These are phyloP conservation scores for Pholiota microspora DNA, from an alignment of 768 basidiomycete species.

Conservation along the genomic window DNA sequence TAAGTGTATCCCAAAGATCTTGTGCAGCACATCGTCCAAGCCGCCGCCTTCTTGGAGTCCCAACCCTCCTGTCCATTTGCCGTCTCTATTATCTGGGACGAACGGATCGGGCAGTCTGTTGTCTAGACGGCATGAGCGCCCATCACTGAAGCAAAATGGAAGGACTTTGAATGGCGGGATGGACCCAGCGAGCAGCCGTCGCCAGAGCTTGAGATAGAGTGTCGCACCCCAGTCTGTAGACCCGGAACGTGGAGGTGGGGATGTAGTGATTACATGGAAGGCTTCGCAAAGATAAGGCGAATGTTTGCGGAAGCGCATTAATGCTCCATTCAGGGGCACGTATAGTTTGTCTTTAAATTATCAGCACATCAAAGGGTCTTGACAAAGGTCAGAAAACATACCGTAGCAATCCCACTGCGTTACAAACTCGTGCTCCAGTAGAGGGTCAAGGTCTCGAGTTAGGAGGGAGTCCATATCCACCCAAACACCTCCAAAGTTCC, in stretches of 20 bases:
- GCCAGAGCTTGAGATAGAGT: slow-evolving; percentile 90
- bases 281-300: slow-evolving; percentile 98
- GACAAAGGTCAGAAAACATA: slow-evolving; percentile 30
- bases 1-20: slow-evolving; percentile 86
- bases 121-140: slow-evolving; percentile 86
- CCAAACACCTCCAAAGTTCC: slow-evolving; percentile 93
- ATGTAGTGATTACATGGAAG: slow-evolving; percentile 84
- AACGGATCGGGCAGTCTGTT: slow-evolving; percentile 95
- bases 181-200: slow-evolving; percentile 68
- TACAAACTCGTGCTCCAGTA: slow-evolving; percentile 93
- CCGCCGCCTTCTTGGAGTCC: slow-evolving; percentile 60
- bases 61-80: slow-evolving; percentile 68
- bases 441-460: slow-evolving; percentile 81
- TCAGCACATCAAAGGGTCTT: no score
- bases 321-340: slow-evolving; percentile 81
- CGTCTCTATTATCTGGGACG: slow-evolving; percentile 45
- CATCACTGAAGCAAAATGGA: slow-evolving; percentile 95
- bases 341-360: slow-evolving; percentile 37
- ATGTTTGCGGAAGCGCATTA: slow-evolving; percentile 88
- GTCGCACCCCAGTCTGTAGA: slow-evolving; percentile 94
- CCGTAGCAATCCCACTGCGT: slow-evolving; percentile 99
- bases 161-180: slow-evolving; percentile 88
- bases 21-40: slow-evolving; percentile 57
- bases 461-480: slow-evolving; percentile 96
- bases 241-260: slow-evolving; percentile 66